A percentile compares a stretch with the other conserved stretches of the same genome.
These are phyloP conservation scores for Leccinum fallax DNA, from an alignment of 1,284 basidiomycete genomes.

Conservation along the genomic window DNA sequence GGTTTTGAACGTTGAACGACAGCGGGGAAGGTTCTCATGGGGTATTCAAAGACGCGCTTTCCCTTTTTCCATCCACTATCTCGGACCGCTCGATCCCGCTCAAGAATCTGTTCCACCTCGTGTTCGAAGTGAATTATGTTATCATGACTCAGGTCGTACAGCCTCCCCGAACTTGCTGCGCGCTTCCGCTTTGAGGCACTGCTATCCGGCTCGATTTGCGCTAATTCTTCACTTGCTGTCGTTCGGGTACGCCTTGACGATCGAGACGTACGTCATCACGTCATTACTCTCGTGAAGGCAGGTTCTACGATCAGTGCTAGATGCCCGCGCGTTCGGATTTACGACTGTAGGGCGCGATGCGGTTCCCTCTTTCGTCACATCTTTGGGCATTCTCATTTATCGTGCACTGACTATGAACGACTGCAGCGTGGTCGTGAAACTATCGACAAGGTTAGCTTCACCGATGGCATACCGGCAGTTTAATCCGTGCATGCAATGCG, in stretches of 20 bases:
- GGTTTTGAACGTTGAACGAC: constrained; percentile 12
- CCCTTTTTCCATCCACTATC: constrained; percentile 9
- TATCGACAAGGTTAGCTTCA: constrained; percentile 19
- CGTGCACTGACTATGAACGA: constrained; percentile 12
- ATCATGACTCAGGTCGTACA: constrained; percentile 19
- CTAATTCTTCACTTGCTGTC: constrained; percentile 9
- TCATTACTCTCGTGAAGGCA: constrained; percentile 26
- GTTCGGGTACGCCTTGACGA: constrained; percentile 28
- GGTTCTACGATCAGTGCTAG: constrained; percentile 8
- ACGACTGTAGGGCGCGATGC: constrained; percentile 19
- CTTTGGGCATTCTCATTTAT: constrained; percentile 15
- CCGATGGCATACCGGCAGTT: constrained; percentile 27
- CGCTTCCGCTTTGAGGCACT: constrained; percentile 10
- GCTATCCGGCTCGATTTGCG: constrained; percentile 13
- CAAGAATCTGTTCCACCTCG: constrained; percentile 28
- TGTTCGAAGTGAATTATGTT: constrained; percentile 24
- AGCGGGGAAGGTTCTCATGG: constrained; percentile 13
- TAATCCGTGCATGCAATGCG: constrained; percentile 17
- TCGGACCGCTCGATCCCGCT: constrained; percentile 10
- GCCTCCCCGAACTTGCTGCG: constrained; percentile 11
- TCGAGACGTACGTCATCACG: constrained; percentile 36
- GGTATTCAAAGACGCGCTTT: constrained; percentile 4
- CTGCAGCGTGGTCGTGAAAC: constrained; percentile 21
- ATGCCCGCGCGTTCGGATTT: constrained; percentile 8
- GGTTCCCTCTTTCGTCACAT: constrained; percentile 22